phyloP scores from a whole-genome alignment of 225 moss, liverwort and hornwort species.

The Antitrichia curtipendula region DNA sequence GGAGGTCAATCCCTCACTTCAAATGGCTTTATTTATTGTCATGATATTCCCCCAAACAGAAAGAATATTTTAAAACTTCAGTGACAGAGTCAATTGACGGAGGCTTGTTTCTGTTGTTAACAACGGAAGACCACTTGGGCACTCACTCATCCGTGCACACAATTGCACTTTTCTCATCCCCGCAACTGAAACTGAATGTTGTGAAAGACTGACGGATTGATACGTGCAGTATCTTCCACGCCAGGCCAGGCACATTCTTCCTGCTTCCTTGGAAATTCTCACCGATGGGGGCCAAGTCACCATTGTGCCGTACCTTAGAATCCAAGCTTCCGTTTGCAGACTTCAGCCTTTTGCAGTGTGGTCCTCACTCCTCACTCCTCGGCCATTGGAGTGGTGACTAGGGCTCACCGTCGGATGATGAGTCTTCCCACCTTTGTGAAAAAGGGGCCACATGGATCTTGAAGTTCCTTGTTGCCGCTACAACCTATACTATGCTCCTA shows the following conservation, averaged over 20 bases:
- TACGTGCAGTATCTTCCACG: not conserved
- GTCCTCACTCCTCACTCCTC: not conserved
- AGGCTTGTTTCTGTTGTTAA: not conserved
- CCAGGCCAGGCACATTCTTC: not conserved
- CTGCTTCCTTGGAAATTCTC: not conserved
- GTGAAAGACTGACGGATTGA: too few relatives aligned
- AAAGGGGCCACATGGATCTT: too few relatives aligned
- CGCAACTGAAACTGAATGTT: not conserved
- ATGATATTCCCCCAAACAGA: too few relatives aligned
- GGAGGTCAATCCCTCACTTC: too few relatives aligned
- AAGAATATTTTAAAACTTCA: not conserved
- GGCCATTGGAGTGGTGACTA: not conserved
- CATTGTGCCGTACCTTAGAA: not conserved
- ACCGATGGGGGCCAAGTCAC: not conserved
- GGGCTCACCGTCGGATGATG: not conserved
- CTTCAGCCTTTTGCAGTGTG: not conserved
- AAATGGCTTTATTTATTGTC: not conserved
- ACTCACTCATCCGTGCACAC: not conserved
- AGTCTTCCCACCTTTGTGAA: not conserved
- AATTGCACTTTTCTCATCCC: not conserved
- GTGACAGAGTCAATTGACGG: not conserved
- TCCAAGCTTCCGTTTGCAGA: not conserved
- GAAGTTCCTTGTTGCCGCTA: not conserved
- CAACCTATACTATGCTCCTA: not conserved
- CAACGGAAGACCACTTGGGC: not conserved